Evolutionary conservation across 805 yeast species (phyloP), one percentile per base, ranked within the genome.

Genomic region (Wickerhamomyces mucosus): DNA sequence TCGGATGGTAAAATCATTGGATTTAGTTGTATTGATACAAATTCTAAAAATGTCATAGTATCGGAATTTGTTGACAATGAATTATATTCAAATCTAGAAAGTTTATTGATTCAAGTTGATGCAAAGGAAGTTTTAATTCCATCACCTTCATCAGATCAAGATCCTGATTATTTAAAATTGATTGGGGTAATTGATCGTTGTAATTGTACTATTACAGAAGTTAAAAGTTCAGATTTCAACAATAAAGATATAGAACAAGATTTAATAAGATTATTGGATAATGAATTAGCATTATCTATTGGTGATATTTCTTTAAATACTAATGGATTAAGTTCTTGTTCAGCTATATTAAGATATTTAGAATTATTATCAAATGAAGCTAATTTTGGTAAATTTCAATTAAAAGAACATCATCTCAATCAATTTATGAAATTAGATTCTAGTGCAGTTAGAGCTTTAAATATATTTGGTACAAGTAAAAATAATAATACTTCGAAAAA

Each of bases 391-490:
- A 55, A 65, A 12, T 75, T 66, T 43, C 57, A 67, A 15, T 57
- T 92, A 17, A 69, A 69, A 18, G 69, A 70, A 41, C 89, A 88
- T 53, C 76, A 78, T 36, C 63, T 89, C 30, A 63, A 72, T n/a
- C 76, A 80, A 41, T 88, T 67, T 53, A 84, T 92, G 94, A 81
- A 83, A 48, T 66, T 92, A 29, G 99, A 92, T 51, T 74, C 89
- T 6, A 76, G 96, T 1, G 95, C 97, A 0, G 73, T 88, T 33
- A 75, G 75, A 35, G 95, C 97, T 0, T 62, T 92, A 37, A 89
- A 89, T 50, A 63, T 92, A 18, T 84, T 88, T 59, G 94, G 96
- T 9, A 42, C 46, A 3, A 41, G 43, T 11, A 42, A 41, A 7
- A 42, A 42, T 20, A 41, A 39, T 15, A 48, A 56, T 34, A 63